Evolutionary conservation across 2,329 filamentous ascomycete species (phyloP).

Genomic region (Cladophialophora carrionii): DNA sequence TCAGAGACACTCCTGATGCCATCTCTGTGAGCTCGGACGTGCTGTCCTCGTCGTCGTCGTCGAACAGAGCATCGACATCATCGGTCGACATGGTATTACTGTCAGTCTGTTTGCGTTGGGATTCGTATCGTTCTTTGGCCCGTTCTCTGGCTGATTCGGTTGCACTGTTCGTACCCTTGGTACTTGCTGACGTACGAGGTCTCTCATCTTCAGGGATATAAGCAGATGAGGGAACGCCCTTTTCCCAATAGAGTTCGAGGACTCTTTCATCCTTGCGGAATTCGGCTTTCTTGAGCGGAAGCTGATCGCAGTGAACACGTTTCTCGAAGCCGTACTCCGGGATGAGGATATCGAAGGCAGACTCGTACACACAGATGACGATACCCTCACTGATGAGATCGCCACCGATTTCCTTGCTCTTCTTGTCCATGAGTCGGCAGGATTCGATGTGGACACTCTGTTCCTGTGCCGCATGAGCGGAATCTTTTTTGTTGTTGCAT

Average conservation of each 20-base stretch:
- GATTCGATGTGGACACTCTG: slow-evolving; percentile 99
- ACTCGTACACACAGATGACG: slow-evolving; percentile 96
- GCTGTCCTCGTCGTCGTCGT: slow-evolving; percentile 89
- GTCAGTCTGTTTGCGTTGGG: slow-evolving; percentile 88
- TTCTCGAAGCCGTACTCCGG: slow-evolving; percentile 99
- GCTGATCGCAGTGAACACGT: slow-evolving; percentile 96
- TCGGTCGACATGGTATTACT: slow-evolving; percentile 92
- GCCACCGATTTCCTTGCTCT: slow-evolving; percentile 79
- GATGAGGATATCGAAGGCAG: slow-evolving; percentile 96
- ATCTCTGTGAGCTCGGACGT: slow-evolving; percentile 86
- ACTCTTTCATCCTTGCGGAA: slow-evolving; percentile 95
- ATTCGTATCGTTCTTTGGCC: slow-evolving; percentile 86
- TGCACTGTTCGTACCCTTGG: slow-evolving; percentile 73
- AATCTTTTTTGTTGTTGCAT: slow-evolving; percentile 99
- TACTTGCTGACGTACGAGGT: slow-evolving; percentile 76
- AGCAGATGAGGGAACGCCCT: slow-evolving; percentile 92
- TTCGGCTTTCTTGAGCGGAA: slow-evolving; percentile 97
- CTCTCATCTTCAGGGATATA: slow-evolving; percentile 97
- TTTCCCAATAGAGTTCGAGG: slow-evolving; percentile 98
- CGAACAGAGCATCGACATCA: slow-evolving; percentile 92
- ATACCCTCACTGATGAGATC: slow-evolving; percentile 96
- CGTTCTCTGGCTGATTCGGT: slow-evolving; percentile 80
- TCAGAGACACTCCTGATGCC: slow-evolving; percentile 86
- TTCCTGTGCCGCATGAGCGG: slow-evolving; percentile 93
- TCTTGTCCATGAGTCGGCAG: slow-evolving; percentile 93